Percentiles rank a stretch among this genome's conserved stretches.
These are phyloP conservation scores for Jacaranda mimosifolia DNA, from an alignment of 257 asterid species.

Conservation along the genomic window DNA sequence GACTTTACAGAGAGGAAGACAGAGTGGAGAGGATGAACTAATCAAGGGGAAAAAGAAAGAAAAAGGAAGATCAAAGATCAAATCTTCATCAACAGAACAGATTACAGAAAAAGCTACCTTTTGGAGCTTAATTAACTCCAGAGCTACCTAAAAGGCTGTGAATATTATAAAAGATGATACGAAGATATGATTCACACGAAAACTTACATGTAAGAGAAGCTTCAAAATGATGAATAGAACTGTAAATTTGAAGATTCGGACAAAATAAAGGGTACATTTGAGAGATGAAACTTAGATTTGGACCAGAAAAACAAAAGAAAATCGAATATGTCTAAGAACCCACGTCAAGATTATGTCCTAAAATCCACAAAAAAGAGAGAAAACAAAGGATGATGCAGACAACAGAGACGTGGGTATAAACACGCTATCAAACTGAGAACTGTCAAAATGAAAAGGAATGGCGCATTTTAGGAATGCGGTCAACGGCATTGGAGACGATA, in stretches of 20 bases:
- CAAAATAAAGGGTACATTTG: not conserved
- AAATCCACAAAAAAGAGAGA: no score
- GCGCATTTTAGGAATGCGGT: constrained; percentile 34
- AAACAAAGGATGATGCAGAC: not conserved
- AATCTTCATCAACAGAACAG: constrained; percentile 37
- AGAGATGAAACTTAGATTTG: not conserved
- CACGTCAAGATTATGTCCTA: no score
- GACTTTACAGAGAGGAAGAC: constrained; percentile 71
- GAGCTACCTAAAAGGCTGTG: not conserved
- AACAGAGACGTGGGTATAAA: constrained; percentile 13
- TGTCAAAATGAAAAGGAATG: not conserved
- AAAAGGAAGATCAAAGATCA: constrained; percentile 42
- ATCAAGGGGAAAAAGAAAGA: constrained; percentile 24
- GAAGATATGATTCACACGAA: not conserved
- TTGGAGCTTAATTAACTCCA: constrained; percentile 6
- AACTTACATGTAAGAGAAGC: no score
- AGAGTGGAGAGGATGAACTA: constrained; percentile 56
- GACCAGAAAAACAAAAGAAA: not conserved
- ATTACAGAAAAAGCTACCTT: constrained; percentile 5
- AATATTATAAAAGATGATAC: not conserved
- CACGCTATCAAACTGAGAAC: not conserved
- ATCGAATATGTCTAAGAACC: no score
- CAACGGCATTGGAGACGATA: constrained; percentile 41
- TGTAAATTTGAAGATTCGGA: not conserved
- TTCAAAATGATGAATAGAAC: not conserved